phyloP scores from a whole-genome alignment of 2,329 filamentous ascomycete genomes.

The Leptographium galeiforme region DNA sequence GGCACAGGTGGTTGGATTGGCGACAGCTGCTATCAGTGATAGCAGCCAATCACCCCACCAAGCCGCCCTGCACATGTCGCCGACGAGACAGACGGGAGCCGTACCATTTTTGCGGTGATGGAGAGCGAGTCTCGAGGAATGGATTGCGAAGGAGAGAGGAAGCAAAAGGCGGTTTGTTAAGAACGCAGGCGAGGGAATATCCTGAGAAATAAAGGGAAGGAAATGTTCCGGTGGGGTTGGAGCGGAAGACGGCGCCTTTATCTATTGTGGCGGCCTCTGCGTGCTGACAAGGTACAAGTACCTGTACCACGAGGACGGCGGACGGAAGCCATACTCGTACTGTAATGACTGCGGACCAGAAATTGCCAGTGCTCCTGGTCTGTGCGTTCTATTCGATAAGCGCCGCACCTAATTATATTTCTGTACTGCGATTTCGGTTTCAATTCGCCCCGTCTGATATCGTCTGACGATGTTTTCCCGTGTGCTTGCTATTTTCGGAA shows the following conservation, averaged over 20 bases:
- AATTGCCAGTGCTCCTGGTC: no score
- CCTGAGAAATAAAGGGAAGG: background rate
- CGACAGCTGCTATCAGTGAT: no score
- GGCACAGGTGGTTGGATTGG: no score
- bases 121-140: background rate
- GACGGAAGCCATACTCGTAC: no score
- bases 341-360: no score
- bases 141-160: background rate
- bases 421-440: no score
- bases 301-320: no score
- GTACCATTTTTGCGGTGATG: constrained; percentile 9
- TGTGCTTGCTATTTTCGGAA: background rate
- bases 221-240: background rate
- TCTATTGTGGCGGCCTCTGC: constrained; percentile 3
- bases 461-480: no score
- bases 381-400: no score
- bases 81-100: background rate
- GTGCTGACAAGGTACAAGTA: background rate
- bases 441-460: no score
- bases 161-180: background rate
- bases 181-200: constrained; percentile 1
- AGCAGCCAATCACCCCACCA: background rate
- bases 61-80: no score
- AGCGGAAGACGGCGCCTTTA: constrained; percentile 6
- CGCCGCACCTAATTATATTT: no score